Base-by-base conservation (phyloP, 805 yeast genomes). In the Candida easanensis region DNA sequence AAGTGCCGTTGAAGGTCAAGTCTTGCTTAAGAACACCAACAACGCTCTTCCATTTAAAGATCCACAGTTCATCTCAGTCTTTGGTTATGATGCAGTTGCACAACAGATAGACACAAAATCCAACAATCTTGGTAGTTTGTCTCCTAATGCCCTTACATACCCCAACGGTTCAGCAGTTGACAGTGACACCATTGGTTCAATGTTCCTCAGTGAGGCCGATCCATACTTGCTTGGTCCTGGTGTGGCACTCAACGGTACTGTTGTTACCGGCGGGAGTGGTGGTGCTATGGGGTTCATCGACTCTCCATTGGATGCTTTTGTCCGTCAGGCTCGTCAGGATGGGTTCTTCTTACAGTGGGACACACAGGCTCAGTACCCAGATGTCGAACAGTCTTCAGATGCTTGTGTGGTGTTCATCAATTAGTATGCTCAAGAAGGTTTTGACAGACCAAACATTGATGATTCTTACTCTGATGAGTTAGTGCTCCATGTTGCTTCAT, bases 1-100 rank as follows among this genome's bases (percentile, higher is more conserved):
- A 17, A 38, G 44, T 32, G 44, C 44, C 7, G 44, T 36, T 15
- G 44, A 41, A 21, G 44, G 44, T 14, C 44, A 41, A 9, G 40
- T 41, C 17, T 16, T 41, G 26, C 39, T 41, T 8, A 41, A 41
- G 44, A 41, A 41, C 37, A 23, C 17, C 14, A 25, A 41, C 28
- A 36, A 36, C 17, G 40, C 44, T 13, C 25, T 41, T 11, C 44
- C 44, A 36, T 18, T 41, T 28, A 26, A 31, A 23, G 21, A 31
- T 15, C 44, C 40, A n/a, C 27, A 41, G 23, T 16, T 41, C 11
- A 22, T 41, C 27, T 41, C 44, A 16, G 37, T 41, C 17, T 41
- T 41, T 20, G 44, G 44, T 15, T 41, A 41, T 15, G 44, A 41
- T 16, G 44, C 44, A 11, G 14, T 14, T 20, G 33, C 37, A 13